A percentile compares a stretch with the other conserved stretches of the same genome.
These are phyloP conservation scores for Cystofilobasidium ferigula DNA, from an alignment of 768 basidiomycete genomes.

Conservation along the genomic window DNA sequence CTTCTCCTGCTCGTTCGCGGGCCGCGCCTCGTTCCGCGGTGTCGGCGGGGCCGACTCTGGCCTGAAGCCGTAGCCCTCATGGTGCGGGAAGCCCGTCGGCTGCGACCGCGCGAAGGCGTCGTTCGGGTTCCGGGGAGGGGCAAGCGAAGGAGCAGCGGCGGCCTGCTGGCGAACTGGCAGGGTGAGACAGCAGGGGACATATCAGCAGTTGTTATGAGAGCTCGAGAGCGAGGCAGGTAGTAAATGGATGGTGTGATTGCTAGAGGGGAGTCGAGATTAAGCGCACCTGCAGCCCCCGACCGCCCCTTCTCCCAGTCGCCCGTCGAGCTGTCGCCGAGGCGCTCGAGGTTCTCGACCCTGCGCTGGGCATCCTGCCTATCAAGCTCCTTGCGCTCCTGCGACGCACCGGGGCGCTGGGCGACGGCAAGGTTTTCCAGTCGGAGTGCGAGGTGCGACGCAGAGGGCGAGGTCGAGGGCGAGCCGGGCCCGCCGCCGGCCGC, in stretches of 20 bases:
- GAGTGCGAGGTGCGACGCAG: slow-evolving; percentile 18
- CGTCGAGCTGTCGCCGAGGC: slow-evolving; percentile 17
- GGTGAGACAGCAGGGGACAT: background rate
- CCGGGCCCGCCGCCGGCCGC: background rate
- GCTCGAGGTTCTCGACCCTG: slow-evolving; percentile 18
- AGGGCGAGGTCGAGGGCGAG: slow-evolving; percentile 16
- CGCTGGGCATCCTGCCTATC: slow-evolving; percentile 24
- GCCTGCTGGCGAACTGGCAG: background rate
- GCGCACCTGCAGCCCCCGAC: slow-evolving; percentile 4
- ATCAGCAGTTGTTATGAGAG: background rate
- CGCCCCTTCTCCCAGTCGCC: slow-evolving; percentile 26
- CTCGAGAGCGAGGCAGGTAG: background rate
- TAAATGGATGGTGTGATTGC: background rate
- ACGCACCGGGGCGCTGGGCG: slow-evolving; percentile 8
- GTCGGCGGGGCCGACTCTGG: slow-evolving; percentile 18
- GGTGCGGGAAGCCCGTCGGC: slow-evolving; percentile 12
- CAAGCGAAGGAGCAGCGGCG: slow-evolving; percentile 6
- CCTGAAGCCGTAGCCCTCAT: slow-evolving; percentile 27
- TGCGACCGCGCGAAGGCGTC: slow-evolving; percentile 22
- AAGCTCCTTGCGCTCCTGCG: slow-evolving; percentile 10
- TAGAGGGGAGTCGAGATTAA: background rate
- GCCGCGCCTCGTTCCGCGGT: background rate
- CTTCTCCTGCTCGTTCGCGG: background rate
- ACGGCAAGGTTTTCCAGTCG: slow-evolving; percentile 22
- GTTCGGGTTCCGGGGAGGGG: slow-evolving; percentile 10